Conservation (phyloP, 1,284 basidiomycete species). For the Schizophyllum amplum region DNA sequence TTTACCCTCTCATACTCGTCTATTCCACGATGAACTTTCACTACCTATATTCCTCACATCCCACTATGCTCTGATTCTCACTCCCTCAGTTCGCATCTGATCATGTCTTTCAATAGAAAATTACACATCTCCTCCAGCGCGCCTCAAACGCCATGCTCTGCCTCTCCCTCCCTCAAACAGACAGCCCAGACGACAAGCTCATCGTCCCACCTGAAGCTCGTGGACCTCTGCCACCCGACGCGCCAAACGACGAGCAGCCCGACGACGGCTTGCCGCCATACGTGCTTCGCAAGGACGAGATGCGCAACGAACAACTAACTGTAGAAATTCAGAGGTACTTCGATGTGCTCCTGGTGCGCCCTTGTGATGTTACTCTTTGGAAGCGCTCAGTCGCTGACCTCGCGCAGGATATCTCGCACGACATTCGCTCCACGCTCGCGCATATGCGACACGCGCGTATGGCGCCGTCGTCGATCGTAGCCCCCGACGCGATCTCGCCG, state of each 20-base stretch:
- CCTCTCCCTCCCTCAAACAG: slow-evolving; percentile 70
- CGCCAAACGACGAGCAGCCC: slow-evolving; percentile 14
- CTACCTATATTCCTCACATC: no score
- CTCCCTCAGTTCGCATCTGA: no score
- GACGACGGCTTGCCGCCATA: slow-evolving; percentile 51
- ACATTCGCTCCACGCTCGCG: slow-evolving; percentile 68
- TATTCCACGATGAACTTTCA: no score
- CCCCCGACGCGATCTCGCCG: slow-evolving; percentile 29
- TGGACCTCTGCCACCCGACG: no score
- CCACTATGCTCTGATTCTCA: no score
- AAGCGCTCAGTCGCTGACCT: no score
- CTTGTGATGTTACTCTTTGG: slow-evolving; percentile 2
- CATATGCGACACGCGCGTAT: slow-evolving; percentile 77
- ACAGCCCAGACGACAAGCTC: slow-evolving; percentile 25
- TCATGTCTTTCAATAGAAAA: slow-evolving; percentile 44
- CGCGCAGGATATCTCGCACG: slow-evolving; percentile 61
- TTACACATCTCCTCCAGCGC: slow-evolving; percentile 60
- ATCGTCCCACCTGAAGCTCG: background rate
- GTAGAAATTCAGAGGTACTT: slow-evolving; percentile 79
- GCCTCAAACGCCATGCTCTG: slow-evolving; percentile 71
- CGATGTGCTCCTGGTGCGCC: slow-evolving; percentile 65
- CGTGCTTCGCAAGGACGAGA: slow-evolving; percentile 43
- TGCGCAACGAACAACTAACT: slow-evolving; percentile 76
- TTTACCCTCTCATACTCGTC: no score
- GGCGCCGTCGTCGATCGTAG: slow-evolving; percentile 72